Evolutionary conservation across 2,329 filamentous ascomycete genomes (phyloP).

Genomic region (Colletotrichum graminicola): DNA sequence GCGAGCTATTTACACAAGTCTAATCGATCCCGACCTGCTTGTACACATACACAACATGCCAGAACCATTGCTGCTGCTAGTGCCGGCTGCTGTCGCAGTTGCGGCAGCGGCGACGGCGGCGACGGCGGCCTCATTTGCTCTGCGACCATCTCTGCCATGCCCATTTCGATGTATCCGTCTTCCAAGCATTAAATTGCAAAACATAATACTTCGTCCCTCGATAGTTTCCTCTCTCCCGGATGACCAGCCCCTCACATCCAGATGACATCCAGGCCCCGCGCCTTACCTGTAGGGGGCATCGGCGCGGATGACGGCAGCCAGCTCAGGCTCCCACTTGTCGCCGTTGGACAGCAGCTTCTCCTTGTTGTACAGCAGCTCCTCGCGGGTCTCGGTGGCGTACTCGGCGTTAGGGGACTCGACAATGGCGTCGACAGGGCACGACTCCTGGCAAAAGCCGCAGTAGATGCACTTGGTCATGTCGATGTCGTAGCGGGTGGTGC

Average conservation of each 20-base stretch:
- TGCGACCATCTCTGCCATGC: slow-evolving; percentile 5
- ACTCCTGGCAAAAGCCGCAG: slow-evolving; percentile 99
- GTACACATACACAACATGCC: slow-evolving; percentile 37
- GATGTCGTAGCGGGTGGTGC: slow-evolving; percentile 98
- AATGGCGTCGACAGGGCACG: slow-evolving; percentile 96
- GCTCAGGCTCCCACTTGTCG: slow-evolving; percentile 97
- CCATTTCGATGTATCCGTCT: slow-evolving; percentile 8
- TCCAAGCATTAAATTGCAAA: slow-evolving; percentile 28
- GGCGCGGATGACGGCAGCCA: slow-evolving; percentile 90
- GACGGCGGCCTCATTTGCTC: slow-evolving; percentile 11
- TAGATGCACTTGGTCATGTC: slow-evolving; percentile 99
- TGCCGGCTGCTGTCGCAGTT: neutral
- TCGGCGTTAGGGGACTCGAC: slow-evolving; percentile 74
- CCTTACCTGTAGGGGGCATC: slow-evolving; percentile 89
- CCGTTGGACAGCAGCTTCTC: slow-evolving; percentile 91
- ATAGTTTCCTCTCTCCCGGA: neutral
- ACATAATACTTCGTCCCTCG: slow-evolving; percentile 6
- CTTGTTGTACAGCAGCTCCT: slow-evolving; percentile 98
- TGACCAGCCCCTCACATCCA: neutral
- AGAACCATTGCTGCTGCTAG: slow-evolving; percentile 24
- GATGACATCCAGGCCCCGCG: neutral
- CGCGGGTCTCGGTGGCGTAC: slow-evolving; percentile 77
- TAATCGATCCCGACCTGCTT: slow-evolving; percentile 36
- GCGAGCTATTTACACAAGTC: slow-evolving; percentile 42
- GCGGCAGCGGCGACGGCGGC: neutral